phyloP scores from a whole-genome alignment of 1,139 yeast genomes.

The Suhomyces atakaporum region DNA sequence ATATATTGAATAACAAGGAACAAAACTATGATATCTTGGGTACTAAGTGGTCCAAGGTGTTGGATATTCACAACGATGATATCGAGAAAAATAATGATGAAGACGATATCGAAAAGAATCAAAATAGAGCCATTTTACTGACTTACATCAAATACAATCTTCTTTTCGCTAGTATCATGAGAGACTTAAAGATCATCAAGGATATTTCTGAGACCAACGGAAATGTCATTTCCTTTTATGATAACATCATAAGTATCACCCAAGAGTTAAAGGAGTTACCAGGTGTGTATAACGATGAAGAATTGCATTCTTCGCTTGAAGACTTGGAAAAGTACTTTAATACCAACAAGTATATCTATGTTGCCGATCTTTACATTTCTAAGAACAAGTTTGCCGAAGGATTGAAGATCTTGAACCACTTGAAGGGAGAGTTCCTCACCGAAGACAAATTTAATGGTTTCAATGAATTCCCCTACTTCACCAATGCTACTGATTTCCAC shows the following conservation, averaged over 20 bases:
- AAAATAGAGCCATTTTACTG: conserved; percentile 71
- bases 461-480: conserved; percentile 38
- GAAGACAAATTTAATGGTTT: conserved; percentile 26
- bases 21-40: conserved; percentile 31
- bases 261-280: conserved; percentile 74
- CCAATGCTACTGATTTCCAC: conserved; percentile 38
- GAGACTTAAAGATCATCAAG: conserved; percentile 60
- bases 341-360: conserved; percentile 41
- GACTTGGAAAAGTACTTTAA: conserved; percentile 49
- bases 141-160: conserved; percentile 75
- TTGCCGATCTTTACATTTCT: conserved; percentile 54
- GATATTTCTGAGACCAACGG: conserved; percentile 37
- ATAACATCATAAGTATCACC: conserved; percentile 49
- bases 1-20: conserved; percentile 32
- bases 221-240: conserved; percentile 53
- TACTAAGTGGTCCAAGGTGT: conserved; percentile 40
- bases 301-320: conserved; percentile 55
- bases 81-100: conserved; percentile 38
- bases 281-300: conserved; percentile 88
- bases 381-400: conserved; percentile 53
- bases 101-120: conserved; percentile 56
- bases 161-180: conserved; percentile 64
- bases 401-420: conserved; percentile 49
- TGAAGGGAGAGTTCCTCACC: conserved; percentile 26
- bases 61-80: conserved; percentile 30